Percentiles rank a stretch among this genome's conserved stretches.
These are phyloP conservation scores for Apiotrichum siamense DNA, from an alignment of 1,284 basidiomycete species.

Conservation along the genomic window DNA sequence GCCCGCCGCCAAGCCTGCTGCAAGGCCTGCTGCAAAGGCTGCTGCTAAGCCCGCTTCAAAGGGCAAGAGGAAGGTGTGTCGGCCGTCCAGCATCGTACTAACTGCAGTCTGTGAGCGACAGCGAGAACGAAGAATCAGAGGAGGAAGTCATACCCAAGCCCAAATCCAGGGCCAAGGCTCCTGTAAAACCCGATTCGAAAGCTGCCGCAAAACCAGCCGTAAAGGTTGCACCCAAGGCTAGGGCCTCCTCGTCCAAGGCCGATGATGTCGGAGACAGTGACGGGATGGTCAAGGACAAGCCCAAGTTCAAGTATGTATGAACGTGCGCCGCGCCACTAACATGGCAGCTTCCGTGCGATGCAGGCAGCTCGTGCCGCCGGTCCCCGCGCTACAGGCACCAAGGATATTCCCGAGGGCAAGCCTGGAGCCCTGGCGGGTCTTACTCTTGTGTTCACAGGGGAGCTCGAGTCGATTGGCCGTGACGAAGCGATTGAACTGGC, in stretches of 20 bases:
- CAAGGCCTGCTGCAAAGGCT: conserved; percentile 5
- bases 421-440: conserved; percentile 80
- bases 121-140: conserved; percentile 24
- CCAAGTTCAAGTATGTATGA: conserved; percentile 42
- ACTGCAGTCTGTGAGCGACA: conserved; percentile 19
- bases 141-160: conserved; percentile 26
- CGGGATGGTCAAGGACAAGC: conserved; percentile 21
- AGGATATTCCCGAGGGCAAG: conserved; percentile 69
- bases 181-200: conserved; percentile 1
- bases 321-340: conserved; percentile 4
- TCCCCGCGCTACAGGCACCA: conserved; percentile 60
- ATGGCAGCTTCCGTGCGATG: conserved; percentile 50
- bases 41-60: conserved; percentile 36
- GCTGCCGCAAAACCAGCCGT: conserved; percentile 15
- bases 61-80: conserved; percentile 29
- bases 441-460: conserved; percentile 92
- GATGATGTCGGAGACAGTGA: conserved; percentile 14
- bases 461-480: conserved; percentile 75
- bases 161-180: conserved; percentile 18
- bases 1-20: conserved; percentile 7
- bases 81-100: conserved; percentile 4
- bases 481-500: conserved; percentile 83
- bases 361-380: conserved; percentile 62
- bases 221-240: not conserved
- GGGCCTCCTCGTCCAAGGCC: conserved; percentile 11